Percentiles rank a stretch among this genome's conserved stretches.
phyloP scores from a whole-genome alignment of 768 basidiomycete genomes.

The Suillus sp. region DNA sequence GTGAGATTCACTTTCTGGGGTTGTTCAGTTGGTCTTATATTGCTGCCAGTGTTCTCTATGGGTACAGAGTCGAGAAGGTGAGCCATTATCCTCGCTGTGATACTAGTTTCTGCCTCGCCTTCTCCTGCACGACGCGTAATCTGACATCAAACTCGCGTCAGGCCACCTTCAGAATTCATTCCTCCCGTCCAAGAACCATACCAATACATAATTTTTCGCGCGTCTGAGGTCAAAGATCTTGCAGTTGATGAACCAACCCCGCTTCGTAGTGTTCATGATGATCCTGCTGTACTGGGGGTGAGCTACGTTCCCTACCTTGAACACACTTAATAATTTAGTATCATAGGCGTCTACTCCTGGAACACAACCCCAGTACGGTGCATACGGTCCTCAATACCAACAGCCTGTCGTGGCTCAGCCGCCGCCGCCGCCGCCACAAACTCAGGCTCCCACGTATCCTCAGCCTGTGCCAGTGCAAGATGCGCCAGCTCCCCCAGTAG shows the following conservation, averaged over 20 bases:
- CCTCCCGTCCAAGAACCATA: slow-evolving; percentile 84
- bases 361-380: slow-evolving; percentile 31
- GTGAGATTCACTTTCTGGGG: slow-evolving; percentile 39
- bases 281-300: slow-evolving; percentile 83
- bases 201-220: slow-evolving; percentile 89
- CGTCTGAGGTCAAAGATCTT: slow-evolving; percentile 88
- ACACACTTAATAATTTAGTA: not conserved
- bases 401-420: slow-evolving; percentile 34
- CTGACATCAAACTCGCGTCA: slow-evolving; percentile 37
- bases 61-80: slow-evolving; percentile 84
- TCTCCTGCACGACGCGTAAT: slow-evolving; percentile 8
- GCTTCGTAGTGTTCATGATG: slow-evolving; percentile 71
- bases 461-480: slow-evolving; percentile 29
- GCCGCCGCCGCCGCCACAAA: slow-evolving; percentile 29
- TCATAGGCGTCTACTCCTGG: slow-evolving; percentile 53
- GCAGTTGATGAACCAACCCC: slow-evolving; percentile 71
- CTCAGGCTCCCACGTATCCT: slow-evolving; percentile 29
- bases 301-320: slow-evolving; percentile 36
- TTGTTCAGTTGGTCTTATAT: slow-evolving; percentile 4
- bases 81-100: slow-evolving; percentile 29
- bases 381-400: slow-evolving; percentile 34
- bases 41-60: slow-evolving; percentile 71
- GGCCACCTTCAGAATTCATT: slow-evolving; percentile 76
- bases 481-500: slow-evolving; percentile 20
- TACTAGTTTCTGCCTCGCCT: slow-evolving; percentile 3